A percentile compares a stretch with the other conserved stretches of the same genome.
Evolutionary conservation across 2,329 filamentous ascomycete species (phyloP).

Genomic region (Colletotrichum liaoningense): DNA sequence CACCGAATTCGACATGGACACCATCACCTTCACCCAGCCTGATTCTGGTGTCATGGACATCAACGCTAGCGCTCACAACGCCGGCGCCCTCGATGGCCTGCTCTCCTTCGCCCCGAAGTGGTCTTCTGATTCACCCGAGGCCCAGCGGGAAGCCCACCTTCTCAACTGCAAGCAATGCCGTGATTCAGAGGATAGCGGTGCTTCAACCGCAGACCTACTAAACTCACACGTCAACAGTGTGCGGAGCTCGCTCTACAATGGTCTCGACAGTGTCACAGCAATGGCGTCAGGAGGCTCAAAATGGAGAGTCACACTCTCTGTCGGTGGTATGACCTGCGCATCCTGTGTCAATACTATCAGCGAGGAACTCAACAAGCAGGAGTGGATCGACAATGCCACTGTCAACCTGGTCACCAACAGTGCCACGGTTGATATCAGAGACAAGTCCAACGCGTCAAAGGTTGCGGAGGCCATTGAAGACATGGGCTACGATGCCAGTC

Average conservation of each 20-base stretch:
- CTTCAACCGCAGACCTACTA: background rate
- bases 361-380: slow-evolving; percentile 65
- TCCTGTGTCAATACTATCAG: slow-evolving; percentile 75
- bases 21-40: slow-evolving; percentile 38
- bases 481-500: slow-evolving; percentile 73
- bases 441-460: slow-evolving; percentile 44
- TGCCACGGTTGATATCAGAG: slow-evolving; percentile 68
- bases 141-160: slow-evolving; percentile 47
- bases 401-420: slow-evolving; percentile 78
- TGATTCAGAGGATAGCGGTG: slow-evolving; percentile 35
- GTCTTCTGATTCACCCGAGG: slow-evolving; percentile 29
- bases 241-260: slow-evolving; percentile 6
- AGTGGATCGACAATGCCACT: slow-evolving; percentile 67
- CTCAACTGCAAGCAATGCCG: slow-evolving; percentile 57
- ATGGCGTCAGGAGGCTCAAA: slow-evolving; percentile 11
- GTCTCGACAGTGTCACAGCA: slow-evolving; percentile 1
- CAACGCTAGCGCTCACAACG: slow-evolving; percentile 22
- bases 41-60: slow-evolving; percentile 38
- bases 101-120: slow-evolving; percentile 20
- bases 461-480: slow-evolving; percentile 65
- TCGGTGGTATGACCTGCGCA: slow-evolving; percentile 81
- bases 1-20: slow-evolving; percentile 41
- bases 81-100: slow-evolving; percentile 39
- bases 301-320: slow-evolving; percentile 66
- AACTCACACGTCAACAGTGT: slow-evolving; percentile 2